Conservation (phyloP, 2,329 filamentous ascomycete species). For the Fusarium sp. region DNA sequence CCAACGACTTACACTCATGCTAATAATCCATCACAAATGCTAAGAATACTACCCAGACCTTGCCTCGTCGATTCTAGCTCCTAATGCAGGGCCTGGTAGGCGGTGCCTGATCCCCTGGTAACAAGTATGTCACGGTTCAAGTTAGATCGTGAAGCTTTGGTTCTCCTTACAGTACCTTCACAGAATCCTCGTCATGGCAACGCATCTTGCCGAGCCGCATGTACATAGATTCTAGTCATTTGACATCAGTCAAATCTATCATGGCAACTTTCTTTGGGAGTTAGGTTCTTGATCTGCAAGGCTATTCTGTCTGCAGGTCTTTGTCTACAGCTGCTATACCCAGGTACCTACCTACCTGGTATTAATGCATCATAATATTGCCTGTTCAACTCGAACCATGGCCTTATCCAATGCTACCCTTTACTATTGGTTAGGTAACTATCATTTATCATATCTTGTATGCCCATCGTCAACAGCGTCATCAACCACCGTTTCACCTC, state of each 20-base stretch:
- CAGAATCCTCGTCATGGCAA: slow-evolving; percentile 47
- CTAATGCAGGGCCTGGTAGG: slow-evolving; percentile 12
- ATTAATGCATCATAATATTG: background rate
- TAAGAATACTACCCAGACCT: slow-evolving; percentile 27
- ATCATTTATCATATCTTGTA: slow-evolving; percentile 27
- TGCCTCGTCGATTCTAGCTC: slow-evolving; percentile 20
- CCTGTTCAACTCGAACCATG: slow-evolving; percentile 10
- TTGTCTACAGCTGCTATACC: background rate
- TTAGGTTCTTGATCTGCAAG: slow-evolving; percentile 22
- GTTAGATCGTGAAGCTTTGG: slow-evolving; percentile 39
- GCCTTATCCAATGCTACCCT: slow-evolving; percentile 16
- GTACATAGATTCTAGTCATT: slow-evolving; percentile 3
- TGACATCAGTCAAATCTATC: slow-evolving; percentile 6
- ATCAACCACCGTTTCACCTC: slow-evolving; percentile 28
- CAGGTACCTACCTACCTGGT: background rate
- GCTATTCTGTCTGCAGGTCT: slow-evolving; percentile 10
- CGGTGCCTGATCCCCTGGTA: slow-evolving; percentile 24
- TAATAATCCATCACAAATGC: slow-evolving; percentile 17
- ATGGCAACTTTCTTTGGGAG: slow-evolving; percentile 5
- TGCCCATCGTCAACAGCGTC: slow-evolving; percentile 25
- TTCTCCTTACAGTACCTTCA: slow-evolving; percentile 17
- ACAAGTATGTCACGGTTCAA: slow-evolving; percentile 25
- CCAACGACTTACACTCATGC: slow-evolving; percentile 2
- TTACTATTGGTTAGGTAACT: background rate
- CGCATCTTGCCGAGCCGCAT: slow-evolving; percentile 37